Evolutionary conservation across 2,329 filamentous ascomycete species (phyloP), one percentile per base, ranked within the genome.

Genomic region (Aureobasidium sp.): DNA sequence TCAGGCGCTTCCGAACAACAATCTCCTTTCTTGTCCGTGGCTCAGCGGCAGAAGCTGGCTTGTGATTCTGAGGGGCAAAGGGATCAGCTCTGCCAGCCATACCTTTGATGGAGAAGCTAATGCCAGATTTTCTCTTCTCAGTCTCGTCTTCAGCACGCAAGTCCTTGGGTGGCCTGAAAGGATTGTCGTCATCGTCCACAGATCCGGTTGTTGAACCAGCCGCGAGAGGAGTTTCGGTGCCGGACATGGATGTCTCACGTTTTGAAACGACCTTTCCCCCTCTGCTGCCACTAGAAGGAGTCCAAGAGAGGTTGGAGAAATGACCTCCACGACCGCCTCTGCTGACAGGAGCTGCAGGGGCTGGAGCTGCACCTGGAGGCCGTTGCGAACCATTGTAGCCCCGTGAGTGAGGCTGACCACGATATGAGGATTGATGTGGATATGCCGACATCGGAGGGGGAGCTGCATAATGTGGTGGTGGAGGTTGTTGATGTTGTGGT

Each of bases 41-140:
- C 58, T 25, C 61, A 53, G 21, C 58, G 44, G 27, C 60, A 4
- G 61, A 56, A 0, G 61, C 54, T 4, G 64, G 62, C 21, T 54
- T 38, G 19, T 83, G 80, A 64, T 86, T 91, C 5, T 14, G 32
- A 4, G 27, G 37, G 8, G 32, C 16, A n/a, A 24, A 30, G 10
- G 45, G 11, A 24, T 51, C 48, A 2, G 12, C 24, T 71, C 53
- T 56, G 4, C 55, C 54, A 11, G 57, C 54, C 47, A 56, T 10
- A 76, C 84, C 79, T 66, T 96, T 96, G 69, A 97, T 89, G 1
- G 90, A 89, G 67, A 97, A 97, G 66, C 89, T 94, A 64, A 96
- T 94, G 70, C 91, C 93, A 35, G 61, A 63, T 55, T 66, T 68
- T 39, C 59, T 60, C 54, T 64, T 66, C 6, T 57, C 55, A 2